Percentiles rank a stretch among this genome's conserved stretches.
phyloP scores from a whole-genome alignment of 192 early-diverging fungal genomes.

The Hyaloraphidium curvatum region DNA sequence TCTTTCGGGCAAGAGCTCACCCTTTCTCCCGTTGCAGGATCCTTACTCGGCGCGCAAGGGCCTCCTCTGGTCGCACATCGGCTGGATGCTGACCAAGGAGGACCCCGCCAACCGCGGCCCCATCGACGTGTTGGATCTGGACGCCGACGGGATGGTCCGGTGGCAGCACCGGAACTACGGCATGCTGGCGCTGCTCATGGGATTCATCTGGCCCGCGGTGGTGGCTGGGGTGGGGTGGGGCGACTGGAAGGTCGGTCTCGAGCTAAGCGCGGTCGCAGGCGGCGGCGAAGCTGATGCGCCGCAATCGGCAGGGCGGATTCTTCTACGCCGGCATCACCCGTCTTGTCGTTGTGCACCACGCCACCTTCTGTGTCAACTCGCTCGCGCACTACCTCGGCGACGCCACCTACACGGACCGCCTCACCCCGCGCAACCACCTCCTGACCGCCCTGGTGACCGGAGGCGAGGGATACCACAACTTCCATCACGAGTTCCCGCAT shows the following conservation, averaged over 20 bases:
- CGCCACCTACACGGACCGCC: constrained; percentile 53
- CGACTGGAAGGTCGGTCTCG: constrained; percentile 31
- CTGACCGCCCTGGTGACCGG: constrained; percentile 55
- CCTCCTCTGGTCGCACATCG: constrained; percentile 62
- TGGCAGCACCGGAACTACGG: background rate
- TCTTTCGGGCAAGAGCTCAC: too few species aligned
- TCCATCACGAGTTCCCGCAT: constrained; percentile 70
- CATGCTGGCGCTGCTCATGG: constrained; percentile 43
- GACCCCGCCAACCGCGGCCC: constrained; percentile 50
- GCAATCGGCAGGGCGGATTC: constrained; percentile 34
- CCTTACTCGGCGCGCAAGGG: constrained; percentile 65
- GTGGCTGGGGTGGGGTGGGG: constrained; percentile 69
- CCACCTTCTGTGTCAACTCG: constrained; percentile 74
- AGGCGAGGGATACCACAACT: constrained; percentile 73
- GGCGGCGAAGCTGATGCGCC: background rate
- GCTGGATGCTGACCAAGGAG: constrained; percentile 72
- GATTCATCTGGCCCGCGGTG: constrained; percentile 54
- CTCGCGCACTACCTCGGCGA: constrained; percentile 60
- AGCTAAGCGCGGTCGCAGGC: too few species aligned
- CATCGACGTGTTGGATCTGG: constrained; percentile 53
- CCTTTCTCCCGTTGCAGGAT: too few species aligned
- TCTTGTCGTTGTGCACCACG: constrained; percentile 62
- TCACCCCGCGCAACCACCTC: constrained; percentile 65
- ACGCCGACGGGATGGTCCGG: too few species aligned
- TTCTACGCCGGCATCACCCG: constrained; percentile 53